Evolutionary conservation across 2,329 filamentous ascomycete genomes (phyloP).

Genomic region (Alternaria arborescens): DNA sequence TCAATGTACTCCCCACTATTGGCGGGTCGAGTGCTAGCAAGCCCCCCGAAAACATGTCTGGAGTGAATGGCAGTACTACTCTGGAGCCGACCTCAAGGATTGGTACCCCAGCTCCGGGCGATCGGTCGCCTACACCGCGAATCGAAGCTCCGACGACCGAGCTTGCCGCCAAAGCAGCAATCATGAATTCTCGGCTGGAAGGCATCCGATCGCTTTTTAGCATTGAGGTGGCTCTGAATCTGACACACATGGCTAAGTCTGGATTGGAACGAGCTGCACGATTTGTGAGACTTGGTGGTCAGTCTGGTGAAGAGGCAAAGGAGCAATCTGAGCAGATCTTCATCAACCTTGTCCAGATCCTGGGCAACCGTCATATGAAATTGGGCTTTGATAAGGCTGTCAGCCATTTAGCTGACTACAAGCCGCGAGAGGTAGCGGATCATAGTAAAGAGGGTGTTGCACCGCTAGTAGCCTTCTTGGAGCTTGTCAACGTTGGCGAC

Average conservation of each 20-base stretch:
- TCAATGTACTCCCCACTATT: conserved; percentile 83
- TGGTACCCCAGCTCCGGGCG: conserved; percentile 51
- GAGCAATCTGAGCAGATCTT: conserved; percentile 93
- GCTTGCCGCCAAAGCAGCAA: conserved; percentile 93
- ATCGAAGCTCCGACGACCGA: conserved; percentile 83
- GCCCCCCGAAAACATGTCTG: conserved; percentile 33
- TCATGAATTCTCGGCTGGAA: conserved; percentile 94
- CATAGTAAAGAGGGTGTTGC: conserved; percentile 78
- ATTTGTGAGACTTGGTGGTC: conserved; percentile 81
- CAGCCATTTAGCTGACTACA: conserved; percentile 87
- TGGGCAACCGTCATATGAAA: conserved; percentile 88
- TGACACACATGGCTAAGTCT: conserved; percentile 88
- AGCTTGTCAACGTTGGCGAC: conserved; percentile 97
- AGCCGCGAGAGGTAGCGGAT: conserved; percentile 81
- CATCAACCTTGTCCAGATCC: conserved; percentile 79
- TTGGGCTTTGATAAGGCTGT: conserved; percentile 94
- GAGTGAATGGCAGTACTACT: conserved; percentile 37
- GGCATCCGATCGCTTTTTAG: conserved; percentile 95
- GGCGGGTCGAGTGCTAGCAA: conserved; percentile 49
- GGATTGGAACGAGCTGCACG: conserved; percentile 85
- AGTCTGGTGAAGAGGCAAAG: conserved; percentile 81
- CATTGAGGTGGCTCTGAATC: conserved; percentile 89
- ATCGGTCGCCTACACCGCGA: conserved; percentile 49
- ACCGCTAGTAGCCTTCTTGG: conserved; percentile 92
- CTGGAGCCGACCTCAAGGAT: conserved; percentile 42